Percentiles rank a stretch among this genome's conserved stretches.
Conservation (phyloP, 2,329 filamentous ascomycete species). For the Arthroderma sp. region DNA sequence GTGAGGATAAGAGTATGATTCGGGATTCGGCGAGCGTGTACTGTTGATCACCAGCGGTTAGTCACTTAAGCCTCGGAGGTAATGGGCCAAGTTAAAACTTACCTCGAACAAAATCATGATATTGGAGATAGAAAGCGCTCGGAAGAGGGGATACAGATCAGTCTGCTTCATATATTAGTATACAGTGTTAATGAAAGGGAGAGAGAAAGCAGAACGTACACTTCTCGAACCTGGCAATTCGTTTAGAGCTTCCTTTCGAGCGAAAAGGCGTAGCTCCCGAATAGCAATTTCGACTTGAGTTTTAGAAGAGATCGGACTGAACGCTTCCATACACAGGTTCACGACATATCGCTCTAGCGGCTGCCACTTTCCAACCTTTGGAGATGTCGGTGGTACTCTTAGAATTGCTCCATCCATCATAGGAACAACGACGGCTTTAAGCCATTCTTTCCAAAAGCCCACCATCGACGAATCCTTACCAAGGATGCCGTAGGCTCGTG, state of each 20-base stretch:
- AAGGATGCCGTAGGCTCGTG: constrained; percentile 81
- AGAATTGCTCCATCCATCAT: constrained; percentile 83
- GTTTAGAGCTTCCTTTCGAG: constrained; percentile 81
- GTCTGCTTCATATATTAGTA: constrained; percentile 32
- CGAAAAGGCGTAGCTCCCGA: constrained; percentile 79
- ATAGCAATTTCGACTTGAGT: constrained; percentile 90
- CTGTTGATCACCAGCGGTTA: constrained; percentile 14
- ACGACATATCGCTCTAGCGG: constrained; percentile 92
- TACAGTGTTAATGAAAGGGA: background rate
- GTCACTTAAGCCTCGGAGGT: background rate
- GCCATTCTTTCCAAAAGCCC: constrained; percentile 97
- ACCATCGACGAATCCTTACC: constrained; percentile 73
- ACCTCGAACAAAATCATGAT: constrained; percentile 78
- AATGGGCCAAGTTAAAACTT: constrained; percentile 5
- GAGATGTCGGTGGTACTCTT: constrained; percentile 75
- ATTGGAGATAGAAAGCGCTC: constrained; percentile 79
- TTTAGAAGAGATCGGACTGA: constrained; percentile 81
- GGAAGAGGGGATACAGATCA: constrained; percentile 86
- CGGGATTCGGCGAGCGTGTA: constrained; percentile 85
- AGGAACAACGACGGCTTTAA: constrained; percentile 81
- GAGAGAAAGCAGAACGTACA: constrained; percentile 15
- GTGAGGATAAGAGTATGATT: constrained; percentile 90
- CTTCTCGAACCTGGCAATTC: constrained; percentile 86
- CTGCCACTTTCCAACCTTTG: constrained; percentile 86
- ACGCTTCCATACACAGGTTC: constrained; percentile 89